Conservation (phyloP, 2,329 filamentous ascomycete species). For the Grosmannia serpens region DNA sequence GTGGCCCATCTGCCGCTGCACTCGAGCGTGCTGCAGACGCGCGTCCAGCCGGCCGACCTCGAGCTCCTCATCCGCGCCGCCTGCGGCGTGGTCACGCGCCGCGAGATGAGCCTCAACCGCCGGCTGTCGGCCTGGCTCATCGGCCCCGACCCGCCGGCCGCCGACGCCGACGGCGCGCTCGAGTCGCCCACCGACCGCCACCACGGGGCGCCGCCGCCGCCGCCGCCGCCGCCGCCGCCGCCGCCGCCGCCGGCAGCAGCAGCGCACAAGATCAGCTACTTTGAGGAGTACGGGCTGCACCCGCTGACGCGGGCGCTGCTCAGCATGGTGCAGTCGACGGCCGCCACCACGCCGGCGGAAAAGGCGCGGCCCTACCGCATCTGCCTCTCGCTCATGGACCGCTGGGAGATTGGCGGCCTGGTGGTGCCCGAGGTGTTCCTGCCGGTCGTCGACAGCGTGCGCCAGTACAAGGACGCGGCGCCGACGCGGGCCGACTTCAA, state of each 20-base stretch:
- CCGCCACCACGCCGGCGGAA: conserved; percentile 41
- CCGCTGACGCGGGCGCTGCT: conserved; percentile 65
- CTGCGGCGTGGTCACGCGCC: conserved; percentile 72
- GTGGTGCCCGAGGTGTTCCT: conserved; percentile 84
- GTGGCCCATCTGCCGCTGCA: conserved; percentile 83
- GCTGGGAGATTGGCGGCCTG: conserved; percentile 89
- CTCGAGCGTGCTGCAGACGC: conserved; percentile 66
- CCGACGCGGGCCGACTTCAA: conserved; percentile 59
- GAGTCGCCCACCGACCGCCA: conserved; percentile 32
- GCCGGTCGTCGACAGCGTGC: conserved; percentile 70
- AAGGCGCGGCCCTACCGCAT: conserved; percentile 79
- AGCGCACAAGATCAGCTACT: conserved; percentile 62
- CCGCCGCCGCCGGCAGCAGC: conserved; percentile 30
- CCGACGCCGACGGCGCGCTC: conserved; percentile 16
- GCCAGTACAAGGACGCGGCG: conserved; percentile 56
- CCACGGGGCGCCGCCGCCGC: no score
- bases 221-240: no score
- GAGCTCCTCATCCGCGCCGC: conserved; percentile 74
- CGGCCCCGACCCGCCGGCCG: conserved; percentile 51
- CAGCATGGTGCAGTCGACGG: conserved; percentile 54
- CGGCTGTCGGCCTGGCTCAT: conserved; percentile 95
- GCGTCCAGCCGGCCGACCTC: conserved; percentile 62
- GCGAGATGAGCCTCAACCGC: conserved; percentile 94
- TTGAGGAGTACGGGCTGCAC: conserved; percentile 66
- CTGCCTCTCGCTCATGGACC: conserved; percentile 91